phyloP scores from a whole-genome alignment of 352 stramenopile species.

The Phytophthora meadii region DNA sequence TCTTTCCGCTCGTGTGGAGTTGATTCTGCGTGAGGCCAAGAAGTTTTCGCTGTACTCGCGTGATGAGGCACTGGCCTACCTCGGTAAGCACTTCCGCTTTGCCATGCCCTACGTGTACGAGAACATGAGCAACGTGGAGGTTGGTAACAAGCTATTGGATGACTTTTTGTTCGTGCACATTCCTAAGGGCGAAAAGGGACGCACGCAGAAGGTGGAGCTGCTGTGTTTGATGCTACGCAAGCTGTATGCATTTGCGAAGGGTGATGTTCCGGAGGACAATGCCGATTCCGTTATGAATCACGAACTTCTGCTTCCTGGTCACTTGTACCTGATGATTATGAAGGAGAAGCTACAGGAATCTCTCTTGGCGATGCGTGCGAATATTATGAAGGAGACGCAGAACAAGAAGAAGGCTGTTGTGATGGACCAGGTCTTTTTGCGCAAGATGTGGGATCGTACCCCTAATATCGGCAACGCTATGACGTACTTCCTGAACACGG shows the following conservation, averaged over 20 bases:
- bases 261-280: slow-evolving; percentile 96
- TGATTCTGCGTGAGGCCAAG: slow-evolving; percentile 97
- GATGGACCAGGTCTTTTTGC: slow-evolving; percentile 91
- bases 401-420: slow-evolving; percentile 68
- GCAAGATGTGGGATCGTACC: slow-evolving; percentile 94
- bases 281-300: slow-evolving; percentile 99
- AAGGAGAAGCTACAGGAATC: slow-evolving; percentile 99
- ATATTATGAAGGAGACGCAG: slow-evolving; percentile 84
- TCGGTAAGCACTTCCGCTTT: slow-evolving; percentile 97
- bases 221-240: slow-evolving; percentile 98
- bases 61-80: slow-evolving; percentile 92
- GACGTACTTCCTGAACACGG: slow-evolving; percentile 99
- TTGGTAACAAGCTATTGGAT: slow-evolving; percentile 90
- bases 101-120: slow-evolving; percentile 89
- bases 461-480: slow-evolving; percentile 94
- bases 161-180: slow-evolving; percentile 98
- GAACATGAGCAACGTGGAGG: slow-evolving; percentile 90
- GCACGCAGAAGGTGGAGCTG: slow-evolving; percentile 93
- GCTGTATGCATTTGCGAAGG: slow-evolving; percentile 97
- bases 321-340: slow-evolving; percentile 96
- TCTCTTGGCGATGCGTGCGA: slow-evolving; percentile 70
- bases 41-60: slow-evolving; percentile 92
- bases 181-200: slow-evolving; percentile 85
- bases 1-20: slow-evolving; percentile 95
- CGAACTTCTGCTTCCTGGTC: slow-evolving; percentile 95